These are phyloP conservation scores for Suhomyces ambrosiae DNA, from an alignment of 1,139 yeast genomes.

Conservation along the genomic window DNA sequence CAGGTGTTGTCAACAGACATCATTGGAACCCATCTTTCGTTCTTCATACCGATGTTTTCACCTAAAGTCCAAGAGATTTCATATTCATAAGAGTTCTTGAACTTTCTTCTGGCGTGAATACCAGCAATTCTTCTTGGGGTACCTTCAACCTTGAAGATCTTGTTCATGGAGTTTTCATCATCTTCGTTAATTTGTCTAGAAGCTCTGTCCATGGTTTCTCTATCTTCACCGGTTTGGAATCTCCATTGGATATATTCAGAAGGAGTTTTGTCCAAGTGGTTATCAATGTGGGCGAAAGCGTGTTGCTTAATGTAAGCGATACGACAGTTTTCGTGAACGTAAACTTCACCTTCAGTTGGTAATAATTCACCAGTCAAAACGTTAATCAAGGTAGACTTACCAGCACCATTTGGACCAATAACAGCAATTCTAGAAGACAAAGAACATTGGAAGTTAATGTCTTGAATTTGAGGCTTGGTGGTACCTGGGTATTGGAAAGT, in stretches of 20 bases:
- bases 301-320: constrained; percentile 99
- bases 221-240: constrained; percentile 99
- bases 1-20: constrained; percentile 99
- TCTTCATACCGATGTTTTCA: constrained; percentile 98
- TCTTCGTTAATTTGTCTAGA: constrained; percentile 96
- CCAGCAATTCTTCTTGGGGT: constrained; percentile 96
- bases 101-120: constrained; percentile 97
- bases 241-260: constrained; percentile 99
- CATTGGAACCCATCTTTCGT: constrained; percentile 99
- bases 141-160: constrained; percentile 98
- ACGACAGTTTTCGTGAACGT: constrained; percentile 99
- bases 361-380: constrained; percentile 99
- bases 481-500: constrained; percentile 99
- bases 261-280: constrained; percentile 98
- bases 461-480: constrained; percentile 85
- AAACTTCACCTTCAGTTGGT: constrained; percentile 97
- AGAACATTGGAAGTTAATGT: constrained; percentile 97
- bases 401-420: constrained; percentile 99
- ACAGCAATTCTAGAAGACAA: constrained; percentile 99
- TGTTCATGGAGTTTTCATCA: constrained; percentile 98
- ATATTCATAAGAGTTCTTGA: constrained; percentile 99
- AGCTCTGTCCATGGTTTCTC: constrained; percentile 99
- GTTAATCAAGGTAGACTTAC: constrained; percentile 97
- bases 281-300: constrained; percentile 98
- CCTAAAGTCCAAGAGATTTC: constrained; percentile 97